phyloP scores from a whole-genome alignment of 306 rosid genomes.

The Glycine latifolia region DNA sequence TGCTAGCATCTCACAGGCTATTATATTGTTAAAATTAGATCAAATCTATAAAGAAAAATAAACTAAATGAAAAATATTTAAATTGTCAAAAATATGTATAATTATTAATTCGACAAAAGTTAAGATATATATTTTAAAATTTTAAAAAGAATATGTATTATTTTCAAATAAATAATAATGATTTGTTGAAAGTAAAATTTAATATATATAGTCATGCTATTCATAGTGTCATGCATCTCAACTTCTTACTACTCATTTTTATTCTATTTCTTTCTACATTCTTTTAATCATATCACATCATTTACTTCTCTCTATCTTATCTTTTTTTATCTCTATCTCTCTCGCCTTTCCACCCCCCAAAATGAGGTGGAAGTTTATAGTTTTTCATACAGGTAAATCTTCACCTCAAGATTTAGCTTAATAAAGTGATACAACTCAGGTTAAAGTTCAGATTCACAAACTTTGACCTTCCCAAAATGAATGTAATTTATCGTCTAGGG shows the following conservation, averaged over 20 bases:
- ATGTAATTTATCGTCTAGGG: not conserved
- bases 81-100: not conserved
- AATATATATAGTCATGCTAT: no score
- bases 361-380: no score
- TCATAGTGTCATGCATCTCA: no score
- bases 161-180: not conserved
- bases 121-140: not conserved
- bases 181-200: not conserved
- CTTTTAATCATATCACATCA: no score
- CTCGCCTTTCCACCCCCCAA: no score
- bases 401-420: not conserved
- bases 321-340: no score
- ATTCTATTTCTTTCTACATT: no score
- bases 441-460: not conserved
- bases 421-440: not conserved
- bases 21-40: not conserved
- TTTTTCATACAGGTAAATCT: no score
- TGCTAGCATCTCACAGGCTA: not conserved
- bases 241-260: no score
- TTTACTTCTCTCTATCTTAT: no score
- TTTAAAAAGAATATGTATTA: not conserved
- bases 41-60: not conserved
- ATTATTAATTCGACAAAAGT: no score
- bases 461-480: not conserved
- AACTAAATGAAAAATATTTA: not conserved